phyloP scores from a whole-genome alignment of 768 basidiomycete genomes.

The Vishniacozyma victoriae region DNA sequence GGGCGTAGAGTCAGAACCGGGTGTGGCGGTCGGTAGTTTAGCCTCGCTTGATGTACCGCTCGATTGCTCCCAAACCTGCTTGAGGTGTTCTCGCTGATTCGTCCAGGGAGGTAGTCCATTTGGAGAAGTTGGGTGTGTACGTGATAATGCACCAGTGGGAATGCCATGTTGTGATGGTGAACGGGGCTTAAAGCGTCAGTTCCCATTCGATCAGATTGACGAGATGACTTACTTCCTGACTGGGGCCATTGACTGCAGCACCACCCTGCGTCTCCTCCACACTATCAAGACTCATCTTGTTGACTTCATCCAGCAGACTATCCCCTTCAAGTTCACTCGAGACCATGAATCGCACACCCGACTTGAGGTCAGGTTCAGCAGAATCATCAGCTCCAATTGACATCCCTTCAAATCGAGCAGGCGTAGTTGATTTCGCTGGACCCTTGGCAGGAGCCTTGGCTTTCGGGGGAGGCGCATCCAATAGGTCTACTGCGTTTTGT shows the following conservation, averaged over 20 bases:
- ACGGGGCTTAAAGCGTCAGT: constrained; percentile 32
- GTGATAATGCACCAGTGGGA: background rate
- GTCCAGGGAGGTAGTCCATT: constrained; percentile 7
- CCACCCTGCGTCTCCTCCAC: constrained; percentile 29
- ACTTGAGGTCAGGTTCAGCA: constrained; percentile 11
- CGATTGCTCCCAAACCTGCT: constrained; percentile 35
- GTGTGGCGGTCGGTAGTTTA: background rate
- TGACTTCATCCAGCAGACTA: constrained; percentile 43
- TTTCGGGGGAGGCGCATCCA: constrained; percentile 8
- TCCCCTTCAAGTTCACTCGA: constrained; percentile 44
- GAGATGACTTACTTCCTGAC: no score
- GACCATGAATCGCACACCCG: constrained; percentile 44
- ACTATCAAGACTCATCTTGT: constrained; percentile 44
- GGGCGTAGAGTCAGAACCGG: constrained; percentile 6
- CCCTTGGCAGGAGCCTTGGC: constrained; percentile 10
- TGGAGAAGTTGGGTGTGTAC: constrained; percentile 21
- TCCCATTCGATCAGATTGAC: no score
- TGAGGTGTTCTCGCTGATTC: constrained; percentile 22
- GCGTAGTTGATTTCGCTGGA: no score
- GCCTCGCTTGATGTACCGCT: background rate
- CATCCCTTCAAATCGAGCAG: background rate
- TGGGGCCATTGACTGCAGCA: no score
- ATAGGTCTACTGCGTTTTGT: no score
- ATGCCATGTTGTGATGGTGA: no score
- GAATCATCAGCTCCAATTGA: background rate